A percentile compares a stretch with the other conserved stretches of the same genome.
Evolutionary conservation across 805 yeast species (phyloP).

Genomic region (Starmerella stigmatis): DNA sequence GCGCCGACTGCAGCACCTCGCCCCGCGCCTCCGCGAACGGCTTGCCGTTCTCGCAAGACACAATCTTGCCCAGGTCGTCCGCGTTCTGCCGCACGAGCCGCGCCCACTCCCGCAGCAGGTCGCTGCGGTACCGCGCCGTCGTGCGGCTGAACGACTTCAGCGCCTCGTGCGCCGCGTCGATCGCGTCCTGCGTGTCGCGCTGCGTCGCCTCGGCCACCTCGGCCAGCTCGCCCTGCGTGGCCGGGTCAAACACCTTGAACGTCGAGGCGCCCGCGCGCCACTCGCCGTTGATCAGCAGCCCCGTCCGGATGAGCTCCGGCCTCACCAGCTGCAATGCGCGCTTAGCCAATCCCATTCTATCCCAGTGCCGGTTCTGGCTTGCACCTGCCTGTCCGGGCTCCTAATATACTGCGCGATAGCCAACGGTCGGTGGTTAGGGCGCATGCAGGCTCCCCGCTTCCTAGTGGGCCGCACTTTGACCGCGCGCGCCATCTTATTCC

Average conservation of each 20-base stretch:
- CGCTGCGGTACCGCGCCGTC: constrained; percentile 47
- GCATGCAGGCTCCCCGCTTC: background rate
- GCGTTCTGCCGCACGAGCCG: constrained; percentile 45
- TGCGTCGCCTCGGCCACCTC: constrained; percentile 46
- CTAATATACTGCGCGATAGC: no score
- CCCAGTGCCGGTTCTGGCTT: no score
- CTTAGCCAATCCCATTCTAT: constrained; percentile 7
- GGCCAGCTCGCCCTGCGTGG: constrained; percentile 43
- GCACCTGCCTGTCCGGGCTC: no score
- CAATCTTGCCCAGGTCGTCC: constrained; percentile 54
- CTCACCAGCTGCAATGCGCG: constrained; percentile 15
- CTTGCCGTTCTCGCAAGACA: constrained; percentile 67
- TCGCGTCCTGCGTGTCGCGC: constrained; percentile 45
- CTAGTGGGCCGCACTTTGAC: no score
- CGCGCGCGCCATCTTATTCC: no score
- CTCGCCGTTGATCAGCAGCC: constrained; percentile 57
- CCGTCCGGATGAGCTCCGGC: constrained; percentile 14
- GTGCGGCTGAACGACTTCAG: constrained; percentile 45
- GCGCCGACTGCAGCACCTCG: constrained; percentile 55
- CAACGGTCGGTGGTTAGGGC: no score
- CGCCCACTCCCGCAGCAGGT: constrained; percentile 43
- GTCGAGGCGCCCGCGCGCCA: constrained; percentile 46
- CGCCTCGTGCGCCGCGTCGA: constrained; percentile 44
- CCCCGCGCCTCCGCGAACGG: constrained; percentile 61
- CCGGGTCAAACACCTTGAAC: constrained; percentile 71